These are phyloP conservation scores for Dentiscutata heterogama DNA, from an alignment of 371 early-diverging fungal genomes.

Conservation along the genomic window DNA sequence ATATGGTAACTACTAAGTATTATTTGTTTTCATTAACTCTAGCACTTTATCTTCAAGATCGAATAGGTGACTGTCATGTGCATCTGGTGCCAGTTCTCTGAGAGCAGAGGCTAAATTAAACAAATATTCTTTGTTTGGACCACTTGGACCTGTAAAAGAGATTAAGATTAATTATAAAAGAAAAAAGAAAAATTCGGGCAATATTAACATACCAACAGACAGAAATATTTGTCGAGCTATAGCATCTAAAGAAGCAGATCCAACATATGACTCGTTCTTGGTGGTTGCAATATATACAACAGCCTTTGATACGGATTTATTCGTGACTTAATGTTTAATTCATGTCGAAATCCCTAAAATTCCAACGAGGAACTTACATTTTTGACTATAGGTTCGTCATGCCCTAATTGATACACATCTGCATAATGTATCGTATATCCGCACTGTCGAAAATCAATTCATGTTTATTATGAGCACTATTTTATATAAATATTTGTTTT, in stretches of 20 bases:
- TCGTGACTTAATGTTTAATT: background rate
- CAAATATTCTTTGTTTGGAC: conserved; percentile 82
- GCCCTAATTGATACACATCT: conserved; percentile 69
- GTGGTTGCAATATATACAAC: conserved; percentile 87
- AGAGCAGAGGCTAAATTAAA: conserved; percentile 75
- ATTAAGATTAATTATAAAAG: background rate
- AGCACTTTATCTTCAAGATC: conserved; percentile 67
- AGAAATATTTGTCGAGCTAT: conserved; percentile 80
- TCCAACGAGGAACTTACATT: conserved; percentile 52
- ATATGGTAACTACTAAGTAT: too few species aligned
- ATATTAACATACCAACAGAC: conserved; percentile 64
- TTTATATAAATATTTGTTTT: conserved; percentile 19
- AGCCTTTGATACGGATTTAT: conserved; percentile 59
- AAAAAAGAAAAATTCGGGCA: background rate
- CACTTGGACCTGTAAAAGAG: conserved; percentile 70
- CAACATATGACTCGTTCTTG: conserved; percentile 84
- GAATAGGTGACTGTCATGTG: conserved; percentile 70
- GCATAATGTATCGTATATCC: conserved; percentile 81
- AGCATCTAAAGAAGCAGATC: conserved; percentile 72
- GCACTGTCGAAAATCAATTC: conserved; percentile 55
- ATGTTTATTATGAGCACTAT: conserved; percentile 25
- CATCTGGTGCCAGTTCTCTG: conserved; percentile 67
- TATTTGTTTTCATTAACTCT: background rate
- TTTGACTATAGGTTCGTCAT: conserved; percentile 60
- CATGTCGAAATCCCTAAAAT: background rate